A percentile compares a stretch with the other conserved stretches of the same genome.
These are phyloP conservation scores for Tetrahymena elliotti DNA, from an alignment of 73 alveolate species.

Conservation along the genomic window DNA sequence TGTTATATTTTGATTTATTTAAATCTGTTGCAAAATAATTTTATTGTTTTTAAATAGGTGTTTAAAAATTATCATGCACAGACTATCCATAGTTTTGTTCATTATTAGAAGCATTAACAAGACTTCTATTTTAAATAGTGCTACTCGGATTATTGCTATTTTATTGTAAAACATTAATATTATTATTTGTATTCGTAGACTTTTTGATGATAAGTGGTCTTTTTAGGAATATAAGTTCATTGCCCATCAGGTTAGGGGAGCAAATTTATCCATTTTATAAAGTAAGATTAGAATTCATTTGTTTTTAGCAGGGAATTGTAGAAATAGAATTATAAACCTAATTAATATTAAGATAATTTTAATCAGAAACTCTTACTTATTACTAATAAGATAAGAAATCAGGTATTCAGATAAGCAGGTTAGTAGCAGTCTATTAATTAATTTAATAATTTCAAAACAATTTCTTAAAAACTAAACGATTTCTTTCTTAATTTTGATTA, in stretches of 20 bases:
- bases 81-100: background rate
- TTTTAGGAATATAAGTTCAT: background rate
- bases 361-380: background rate
- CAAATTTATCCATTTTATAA: background rate
- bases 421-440: background rate
- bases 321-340: background rate
- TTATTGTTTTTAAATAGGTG: background rate
- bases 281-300: background rate
- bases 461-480: background rate
- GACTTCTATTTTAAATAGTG: background rate
- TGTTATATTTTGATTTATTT: background rate
- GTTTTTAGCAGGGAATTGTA: background rate
- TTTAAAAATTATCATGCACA: background rate
- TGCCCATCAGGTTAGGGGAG: background rate
- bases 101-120: background rate
- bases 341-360: too few species aligned
- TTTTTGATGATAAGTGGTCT: background rate
- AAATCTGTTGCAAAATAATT: background rate
- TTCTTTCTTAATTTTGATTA: background rate
- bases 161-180: background rate
- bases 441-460: background rate
- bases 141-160: background rate
- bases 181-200: background rate
- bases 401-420: background rate
- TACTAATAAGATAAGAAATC: too few species aligned